Evolutionary conservation across 2,329 filamentous ascomycete genomes (phyloP), one percentile per base, ranked within the genome.

Genomic region (Cladosporium sphaerospermum): DNA sequence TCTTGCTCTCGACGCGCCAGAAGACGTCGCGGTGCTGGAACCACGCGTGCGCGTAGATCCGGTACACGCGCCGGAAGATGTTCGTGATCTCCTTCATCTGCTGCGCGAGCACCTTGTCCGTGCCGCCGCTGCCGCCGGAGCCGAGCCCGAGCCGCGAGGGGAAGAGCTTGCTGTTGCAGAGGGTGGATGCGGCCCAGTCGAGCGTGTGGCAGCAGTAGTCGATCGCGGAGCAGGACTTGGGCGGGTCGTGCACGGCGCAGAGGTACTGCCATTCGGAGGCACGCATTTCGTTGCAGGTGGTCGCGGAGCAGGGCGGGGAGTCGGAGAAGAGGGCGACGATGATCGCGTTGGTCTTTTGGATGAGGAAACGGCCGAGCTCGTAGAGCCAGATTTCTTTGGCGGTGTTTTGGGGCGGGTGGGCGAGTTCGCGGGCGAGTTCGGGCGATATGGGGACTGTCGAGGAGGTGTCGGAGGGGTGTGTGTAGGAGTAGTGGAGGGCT

Each of bases 141-240:
- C 81, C 81, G 41, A 85, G 67, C 1, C 78, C 79, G 18, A 95
- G 81, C 50, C 93, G 82, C 62, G 89, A 95, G 0, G 93, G 92
- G 68, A 99, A 99, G 67, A 93, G 87, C 75, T 96, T 96, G 52
- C 89, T 88, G 63, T 90, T 93, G 2, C 92, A 96, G 54, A 99
- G 84, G 16, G 92, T 88, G 64, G 95, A 96, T 54, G 89, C 91
- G 2, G 93, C 93, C 89, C 92, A 97, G 73, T 99, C 93, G 41
- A 99, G 84, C 0, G 93, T 99, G 69, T 99, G 93, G 69, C 92
- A 97, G 78, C 91, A 96, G 74, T 99, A 99, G 73, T 99, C 93
- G 66, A 99, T 96, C 48, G 93, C 93, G 71, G 92, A 96, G 75
- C 93, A 99, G 64, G 86, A 88, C 74, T 97, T 97, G 45, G 93